These are phyloP conservation scores for Symbiotaphrina buchneri DNA, from an alignment of 495 filamentous ascomycete species.

Conservation along the genomic window DNA sequence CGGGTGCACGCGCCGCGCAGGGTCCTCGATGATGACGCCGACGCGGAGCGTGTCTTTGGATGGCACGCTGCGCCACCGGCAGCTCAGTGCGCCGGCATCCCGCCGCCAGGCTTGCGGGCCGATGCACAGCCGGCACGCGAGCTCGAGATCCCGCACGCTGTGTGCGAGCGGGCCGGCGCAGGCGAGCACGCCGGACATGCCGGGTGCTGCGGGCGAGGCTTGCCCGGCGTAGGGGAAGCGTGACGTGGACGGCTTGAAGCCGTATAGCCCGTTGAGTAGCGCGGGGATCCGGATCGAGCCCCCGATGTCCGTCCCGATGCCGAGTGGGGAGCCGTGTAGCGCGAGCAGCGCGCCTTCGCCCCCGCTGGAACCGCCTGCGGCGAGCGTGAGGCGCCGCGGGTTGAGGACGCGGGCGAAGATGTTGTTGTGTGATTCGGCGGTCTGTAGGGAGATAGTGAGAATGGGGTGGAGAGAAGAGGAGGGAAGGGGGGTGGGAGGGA, in stretches of 20 bases:
- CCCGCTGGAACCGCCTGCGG: neutral
- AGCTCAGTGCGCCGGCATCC: no score
- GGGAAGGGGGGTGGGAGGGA: no score
- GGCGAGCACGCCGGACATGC: constrained; percentile 10
- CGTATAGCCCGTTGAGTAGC: neutral
- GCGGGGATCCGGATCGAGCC: neutral
- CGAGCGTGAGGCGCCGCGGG: neutral
- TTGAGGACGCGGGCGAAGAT: neutral
- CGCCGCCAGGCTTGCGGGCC: no score
- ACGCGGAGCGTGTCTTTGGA: no score
- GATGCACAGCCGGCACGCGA: no score
- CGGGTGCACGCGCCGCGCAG: no score
- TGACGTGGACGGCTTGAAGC: constrained; percentile 6
- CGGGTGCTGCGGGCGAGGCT: no score
- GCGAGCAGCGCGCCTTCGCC: neutral
- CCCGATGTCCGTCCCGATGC: neutral
- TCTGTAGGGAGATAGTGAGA: neutral
- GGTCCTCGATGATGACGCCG: no score
- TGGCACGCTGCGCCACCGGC: no score
- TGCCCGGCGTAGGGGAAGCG: constrained; percentile 24
- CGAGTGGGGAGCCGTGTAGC: neutral
- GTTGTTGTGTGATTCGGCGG: neutral
- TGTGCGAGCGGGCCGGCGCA: constrained; percentile 16
- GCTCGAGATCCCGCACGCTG: constrained; percentile 13
- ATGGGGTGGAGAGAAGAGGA: constrained; percentile 15